Evolutionary conservation across 257 asterid species (phyloP).

Genomic region (Plantago elongata): DNA sequence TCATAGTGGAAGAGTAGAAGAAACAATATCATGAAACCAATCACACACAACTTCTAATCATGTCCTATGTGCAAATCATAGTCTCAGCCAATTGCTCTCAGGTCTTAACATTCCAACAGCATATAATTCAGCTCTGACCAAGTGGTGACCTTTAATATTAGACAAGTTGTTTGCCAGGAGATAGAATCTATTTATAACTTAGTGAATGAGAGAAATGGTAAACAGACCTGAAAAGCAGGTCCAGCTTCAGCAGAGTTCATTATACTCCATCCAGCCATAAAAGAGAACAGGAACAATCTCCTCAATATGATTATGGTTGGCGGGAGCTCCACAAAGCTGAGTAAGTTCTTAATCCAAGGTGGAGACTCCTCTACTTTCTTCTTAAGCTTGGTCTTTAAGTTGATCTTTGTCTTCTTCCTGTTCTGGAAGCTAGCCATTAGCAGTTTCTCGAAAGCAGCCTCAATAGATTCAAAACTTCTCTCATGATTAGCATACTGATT

Average conservation of each 20-base stretch:
- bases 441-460: constrained; percentile 88
- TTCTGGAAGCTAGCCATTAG: constrained; percentile 72
- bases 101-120: background rate
- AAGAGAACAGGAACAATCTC: constrained; percentile 80
- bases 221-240: constrained; percentile 93
- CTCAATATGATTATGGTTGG: constrained; percentile 78
- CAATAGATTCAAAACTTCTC: constrained; percentile 78
- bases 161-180: background rate
- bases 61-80: background rate
- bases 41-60: background rate
- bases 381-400: constrained; percentile 80
- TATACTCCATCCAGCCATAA: constrained; percentile 98
- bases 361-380: constrained; percentile 98
- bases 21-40: constrained; percentile 3
- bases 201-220: constrained; percentile 6
- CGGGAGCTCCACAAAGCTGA: constrained; percentile 83
- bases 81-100: too few relatives aligned
- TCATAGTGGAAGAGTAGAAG: background rate
- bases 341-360: constrained; percentile 79
- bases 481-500: constrained; percentile 71
- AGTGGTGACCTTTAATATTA: background rate
- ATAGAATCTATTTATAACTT: too few relatives aligned
- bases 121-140: background rate
- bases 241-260: constrained; percentile 97
- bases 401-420: constrained; percentile 86